Evolutionary conservation across 1,139 yeast genomes (phyloP), one percentile per base, ranked within the genome.

Genomic region (Pichia sp.): DNA sequence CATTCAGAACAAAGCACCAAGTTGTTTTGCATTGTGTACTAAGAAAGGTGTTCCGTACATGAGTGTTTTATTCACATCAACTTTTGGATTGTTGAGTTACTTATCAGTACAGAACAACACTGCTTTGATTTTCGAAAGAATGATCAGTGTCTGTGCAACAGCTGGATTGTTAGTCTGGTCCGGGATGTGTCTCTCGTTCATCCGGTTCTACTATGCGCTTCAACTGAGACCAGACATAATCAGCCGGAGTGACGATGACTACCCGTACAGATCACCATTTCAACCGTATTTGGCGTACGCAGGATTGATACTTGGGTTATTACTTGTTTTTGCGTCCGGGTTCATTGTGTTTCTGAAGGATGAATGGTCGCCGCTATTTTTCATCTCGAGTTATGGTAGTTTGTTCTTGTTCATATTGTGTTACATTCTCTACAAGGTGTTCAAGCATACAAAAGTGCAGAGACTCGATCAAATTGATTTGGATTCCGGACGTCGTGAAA

Each of bases 101-200:
- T 63, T 85, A 18, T 76, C 87, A 35, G 78, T 83, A 7, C 73
- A 78, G 31, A 73, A 77, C 53, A 66, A 74, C 37, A 83, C 89
- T 0, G 77, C 85, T 10, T 67, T 70, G n/a, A 85, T 84, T 3
- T 85, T 86, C 56, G 83, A 79, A 55, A 76, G 82, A 59, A 69
- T 86, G 49, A 76, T 85, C 10, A 75, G 79, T 55, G 70, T 85
- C 34, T 80, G 84, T 50, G 80, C 90, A 0, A 77, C 89, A 1
- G 76, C 91, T 0, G 88, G 89, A 1, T 75, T 86, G 46, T 65
- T 87, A 31, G 86, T 84, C 44, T 88, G 96, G 96, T 78, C 83
- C 48, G 87, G 91, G 5, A 84, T 88, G 85, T 82, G 89, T 56
- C 64, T 86, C 17, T 76, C 93, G 2, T 88, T 76, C 59, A 67